Evolutionary conservation across 2,329 filamentous ascomycete genomes (phyloP).

Genomic region (Fusarium oxysporum): DNA sequence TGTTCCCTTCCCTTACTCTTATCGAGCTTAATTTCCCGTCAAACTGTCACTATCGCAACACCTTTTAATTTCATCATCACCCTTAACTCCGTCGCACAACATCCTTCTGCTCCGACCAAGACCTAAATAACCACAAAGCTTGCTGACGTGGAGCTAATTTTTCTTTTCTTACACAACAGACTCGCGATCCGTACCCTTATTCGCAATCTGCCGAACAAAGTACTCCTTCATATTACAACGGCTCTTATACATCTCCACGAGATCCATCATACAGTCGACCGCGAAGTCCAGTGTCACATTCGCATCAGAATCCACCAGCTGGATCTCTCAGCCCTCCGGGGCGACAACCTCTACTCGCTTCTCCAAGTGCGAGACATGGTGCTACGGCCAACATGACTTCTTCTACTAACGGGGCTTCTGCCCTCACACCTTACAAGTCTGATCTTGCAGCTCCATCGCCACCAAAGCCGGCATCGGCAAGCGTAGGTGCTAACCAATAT

Average conservation of each 20-base stretch:
- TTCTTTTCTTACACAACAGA: conserved; percentile 50
- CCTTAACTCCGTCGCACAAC: conserved; percentile 31
- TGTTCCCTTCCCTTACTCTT: conserved; percentile 23
- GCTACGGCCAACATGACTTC: conserved; percentile 53
- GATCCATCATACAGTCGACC: conserved; percentile 57
- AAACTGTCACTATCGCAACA: conserved; percentile 21
- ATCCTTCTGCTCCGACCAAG: conserved; percentile 26
- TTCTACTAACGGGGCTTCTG: conserved; percentile 55
- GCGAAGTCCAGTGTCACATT: conserved; percentile 63
- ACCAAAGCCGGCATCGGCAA: conserved; percentile 53
- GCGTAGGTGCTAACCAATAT: conserved; percentile 47
- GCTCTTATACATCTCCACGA: conserved; percentile 62
- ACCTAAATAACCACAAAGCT: conserved; percentile 28
- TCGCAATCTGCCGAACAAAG: conserved; percentile 57
- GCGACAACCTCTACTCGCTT: conserved; percentile 57
- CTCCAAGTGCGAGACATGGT: conserved; percentile 61
- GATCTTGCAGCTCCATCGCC: conserved; percentile 57
- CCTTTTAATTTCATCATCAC: conserved; percentile 40
- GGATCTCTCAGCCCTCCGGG: conserved; percentile 59
- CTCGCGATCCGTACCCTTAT: conserved; percentile 64
- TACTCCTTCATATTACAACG: conserved; percentile 60
- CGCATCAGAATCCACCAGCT: conserved; percentile 58
- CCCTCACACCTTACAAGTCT: conserved; percentile 53
- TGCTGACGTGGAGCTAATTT: conserved; percentile 47
- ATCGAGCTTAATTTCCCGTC: conserved; percentile 24